Evolutionary conservation across 2,329 filamentous ascomycete species (phyloP).

Genomic region (Akanthomyces dipterigenus): DNA sequence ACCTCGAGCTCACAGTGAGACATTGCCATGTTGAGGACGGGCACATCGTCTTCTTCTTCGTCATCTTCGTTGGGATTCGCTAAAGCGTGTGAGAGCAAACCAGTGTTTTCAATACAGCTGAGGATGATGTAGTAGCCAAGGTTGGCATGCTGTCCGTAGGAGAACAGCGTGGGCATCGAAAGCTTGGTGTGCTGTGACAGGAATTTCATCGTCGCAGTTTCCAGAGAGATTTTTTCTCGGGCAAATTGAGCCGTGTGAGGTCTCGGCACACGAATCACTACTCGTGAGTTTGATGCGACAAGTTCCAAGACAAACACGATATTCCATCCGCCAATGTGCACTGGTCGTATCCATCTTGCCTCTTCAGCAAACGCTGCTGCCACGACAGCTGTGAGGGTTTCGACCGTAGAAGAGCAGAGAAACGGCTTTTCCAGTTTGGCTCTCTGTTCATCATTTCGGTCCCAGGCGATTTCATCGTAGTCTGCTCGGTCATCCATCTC

Average conservation of each 20-base stretch:
- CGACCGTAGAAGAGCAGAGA: background rate
- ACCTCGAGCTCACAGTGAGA: background rate
- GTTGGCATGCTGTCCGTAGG: conserved; percentile 17
- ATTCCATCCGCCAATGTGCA: conserved; percentile 17
- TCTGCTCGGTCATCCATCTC: background rate
- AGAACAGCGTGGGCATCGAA: conserved; percentile 1
- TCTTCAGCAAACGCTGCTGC: background rate
- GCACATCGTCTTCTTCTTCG: background rate
- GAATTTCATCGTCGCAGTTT: conserved; percentile 12
- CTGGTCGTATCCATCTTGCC: conserved; percentile 2
- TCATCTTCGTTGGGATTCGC: background rate
- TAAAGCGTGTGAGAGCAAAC: background rate
- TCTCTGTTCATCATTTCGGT: background rate
- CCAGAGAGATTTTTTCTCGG: conserved; percentile 13
- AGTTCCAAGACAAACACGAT: conserved; percentile 13
- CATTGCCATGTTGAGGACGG: background rate
- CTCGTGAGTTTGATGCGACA: conserved; percentile 1
- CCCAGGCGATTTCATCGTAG: background rate
- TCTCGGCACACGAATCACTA: conserved; percentile 13
- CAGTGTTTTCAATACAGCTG: background rate
- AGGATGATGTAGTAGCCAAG: background rate
- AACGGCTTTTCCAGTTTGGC: background rate
- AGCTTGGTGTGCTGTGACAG: conserved; percentile 11
- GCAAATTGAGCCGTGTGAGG: conserved; percentile 15
- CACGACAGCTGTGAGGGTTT: background rate